These are phyloP conservation scores for Tetrahymena thermophila DNA, from an alignment of 73 alveolate species.

Conservation along the genomic window DNA sequence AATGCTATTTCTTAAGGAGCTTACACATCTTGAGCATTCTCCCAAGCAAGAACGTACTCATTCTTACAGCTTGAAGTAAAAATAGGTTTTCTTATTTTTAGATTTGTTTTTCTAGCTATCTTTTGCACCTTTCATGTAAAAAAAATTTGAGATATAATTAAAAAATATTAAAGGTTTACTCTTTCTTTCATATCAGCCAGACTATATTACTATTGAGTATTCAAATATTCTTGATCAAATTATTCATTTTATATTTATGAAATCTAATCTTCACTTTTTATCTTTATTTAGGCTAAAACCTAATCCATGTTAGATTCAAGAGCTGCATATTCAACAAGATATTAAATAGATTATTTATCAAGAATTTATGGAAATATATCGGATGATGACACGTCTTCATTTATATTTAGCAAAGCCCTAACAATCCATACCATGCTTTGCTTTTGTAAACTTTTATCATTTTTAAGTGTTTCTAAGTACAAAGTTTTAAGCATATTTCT, in stretches of 20 bases:
- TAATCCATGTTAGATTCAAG: not conserved
- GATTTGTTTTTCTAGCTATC: not conserved
- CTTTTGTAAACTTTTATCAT: not conserved
- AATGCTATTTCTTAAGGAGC: not conserved
- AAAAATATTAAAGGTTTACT: not conserved
- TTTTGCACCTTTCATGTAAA: not conserved
- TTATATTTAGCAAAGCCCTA: not conserved
- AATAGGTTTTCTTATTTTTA: not conserved
- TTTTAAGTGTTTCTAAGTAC: not conserved
- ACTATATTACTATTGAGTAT: not conserved
- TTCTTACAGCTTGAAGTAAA: not conserved
- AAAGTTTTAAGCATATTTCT: not conserved
- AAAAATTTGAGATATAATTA: not conserved
- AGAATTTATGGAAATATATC: not conserved
- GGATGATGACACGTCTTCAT: not conserved
- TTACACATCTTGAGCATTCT: not conserved
- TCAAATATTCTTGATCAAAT: not conserved
- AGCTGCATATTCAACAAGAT: not conserved
- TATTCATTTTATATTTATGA: not conserved
- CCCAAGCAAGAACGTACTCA: not conserved
- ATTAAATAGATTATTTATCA: not conserved
- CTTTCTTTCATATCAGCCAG: not conserved
- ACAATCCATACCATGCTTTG: not conserved
- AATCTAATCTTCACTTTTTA: not conserved
- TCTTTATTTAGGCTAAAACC: not conserved